phyloP scores from a whole-genome alignment of 441 rosid genomes.

The Arabidopsis lyrata region DNA sequence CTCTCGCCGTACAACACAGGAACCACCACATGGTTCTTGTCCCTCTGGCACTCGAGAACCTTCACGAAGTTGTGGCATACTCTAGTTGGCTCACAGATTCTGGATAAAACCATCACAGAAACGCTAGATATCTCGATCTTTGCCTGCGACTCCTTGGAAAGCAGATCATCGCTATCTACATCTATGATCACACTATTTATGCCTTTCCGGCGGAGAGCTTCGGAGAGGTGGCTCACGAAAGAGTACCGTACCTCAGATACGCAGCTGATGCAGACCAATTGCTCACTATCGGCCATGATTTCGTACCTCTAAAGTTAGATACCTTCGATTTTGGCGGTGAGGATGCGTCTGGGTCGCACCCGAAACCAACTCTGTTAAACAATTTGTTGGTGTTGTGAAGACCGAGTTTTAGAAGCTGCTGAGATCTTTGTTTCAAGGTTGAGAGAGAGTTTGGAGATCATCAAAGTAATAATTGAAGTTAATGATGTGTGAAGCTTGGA shows the following conservation, averaged over 20 bases:
- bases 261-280: constrained; percentile 20
- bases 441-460: too few relatives aligned
- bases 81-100: not conserved
- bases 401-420: too few relatives aligned
- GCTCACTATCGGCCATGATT: not conserved
- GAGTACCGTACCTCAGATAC: constrained; percentile 7
- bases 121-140: constrained; percentile 2
- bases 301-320: too few relatives aligned
- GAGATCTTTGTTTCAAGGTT: too few relatives aligned
- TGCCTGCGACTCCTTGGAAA: not conserved
- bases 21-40: constrained; percentile 1
- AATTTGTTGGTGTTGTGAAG: too few relatives aligned
- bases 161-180: not conserved
- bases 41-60: not conserved
- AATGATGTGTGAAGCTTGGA: too few relatives aligned
- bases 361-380: not conserved
- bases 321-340: not conserved
- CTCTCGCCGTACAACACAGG: constrained; percentile 16
- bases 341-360: not conserved
- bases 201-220: constrained; percentile 17
- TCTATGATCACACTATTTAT: not conserved
- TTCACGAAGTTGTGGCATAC: not conserved
- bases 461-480: too few relatives aligned
- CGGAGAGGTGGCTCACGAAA: constrained; percentile 30
- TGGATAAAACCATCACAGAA: constrained; percentile 17